Evolutionary conservation across 805 yeast species (phyloP).

Genomic region (Kuraishia piskuri): DNA sequence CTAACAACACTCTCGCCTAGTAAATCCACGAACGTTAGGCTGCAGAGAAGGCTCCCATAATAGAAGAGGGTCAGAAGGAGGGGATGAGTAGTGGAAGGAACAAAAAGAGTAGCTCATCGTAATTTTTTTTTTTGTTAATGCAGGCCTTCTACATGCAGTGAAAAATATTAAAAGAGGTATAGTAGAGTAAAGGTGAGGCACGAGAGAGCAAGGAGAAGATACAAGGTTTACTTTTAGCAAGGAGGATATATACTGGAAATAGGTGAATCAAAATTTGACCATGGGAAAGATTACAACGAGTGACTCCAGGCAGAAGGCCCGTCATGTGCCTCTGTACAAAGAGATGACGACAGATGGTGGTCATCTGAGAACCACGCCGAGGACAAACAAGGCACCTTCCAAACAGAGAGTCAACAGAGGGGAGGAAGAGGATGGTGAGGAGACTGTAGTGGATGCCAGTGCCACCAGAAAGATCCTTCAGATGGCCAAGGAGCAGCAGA

Average conservation of each 20-base stretch:
- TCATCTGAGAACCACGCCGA: constrained; percentile 40
- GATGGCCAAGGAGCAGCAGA: constrained; percentile 89
- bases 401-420: constrained; percentile 25
- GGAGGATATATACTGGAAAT: too few relatives aligned
- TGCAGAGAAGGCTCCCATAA: background rate
- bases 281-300: constrained; percentile 64
- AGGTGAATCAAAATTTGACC: constrained; percentile 4
- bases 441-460: constrained; percentile 68
- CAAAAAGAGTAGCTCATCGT: background rate
- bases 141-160: background rate
- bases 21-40: background rate
- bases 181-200: background rate
- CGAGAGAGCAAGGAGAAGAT: background rate
- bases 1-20: background rate
- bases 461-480: constrained; percentile 80
- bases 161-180: constrained; percentile 1
- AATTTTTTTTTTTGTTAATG: background rate
- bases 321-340: constrained; percentile 75
- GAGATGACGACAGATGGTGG: constrained; percentile 76
- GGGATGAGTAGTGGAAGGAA: background rate
- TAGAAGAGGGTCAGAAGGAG: background rate
- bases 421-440: constrained; percentile 38
- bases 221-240: too few relatives aligned
- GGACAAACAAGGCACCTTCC: constrained; percentile 9
- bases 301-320: constrained; percentile 44